Percentiles rank a stretch among this genome's conserved stretches.
phyloP scores from a whole-genome alignment of 2,329 filamentous ascomycete species.

The Paecilomyces formosus region DNA sequence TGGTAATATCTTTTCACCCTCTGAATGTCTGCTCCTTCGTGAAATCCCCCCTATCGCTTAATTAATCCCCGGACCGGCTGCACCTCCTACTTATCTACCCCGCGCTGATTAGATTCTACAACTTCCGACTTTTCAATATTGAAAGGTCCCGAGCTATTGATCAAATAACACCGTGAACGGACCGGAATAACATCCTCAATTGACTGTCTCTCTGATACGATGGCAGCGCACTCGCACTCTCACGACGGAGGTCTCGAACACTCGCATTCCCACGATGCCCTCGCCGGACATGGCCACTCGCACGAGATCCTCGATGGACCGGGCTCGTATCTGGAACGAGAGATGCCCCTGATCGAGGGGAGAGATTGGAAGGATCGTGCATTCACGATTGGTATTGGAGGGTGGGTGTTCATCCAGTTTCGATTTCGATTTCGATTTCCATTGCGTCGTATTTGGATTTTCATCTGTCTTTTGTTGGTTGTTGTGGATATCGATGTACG shows the following conservation, averaged over 20 bases:
- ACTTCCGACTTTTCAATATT: not conserved
- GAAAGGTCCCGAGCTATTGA: not conserved
- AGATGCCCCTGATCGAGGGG: constrained; percentile 89
- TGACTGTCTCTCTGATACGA: not conserved
- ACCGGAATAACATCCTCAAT: not conserved
- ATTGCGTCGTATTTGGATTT: too few relatives aligned
- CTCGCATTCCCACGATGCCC: constrained; percentile 53
- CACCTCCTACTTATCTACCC: not conserved
- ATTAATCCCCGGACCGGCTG: not conserved
- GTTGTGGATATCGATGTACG: not conserved
- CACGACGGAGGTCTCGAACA: constrained; percentile 31
- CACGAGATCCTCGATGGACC: constrained; percentile 94
- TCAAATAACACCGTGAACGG: not conserved
- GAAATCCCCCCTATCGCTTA: not conserved
- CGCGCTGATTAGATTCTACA: not conserved
- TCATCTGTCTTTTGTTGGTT: not conserved
- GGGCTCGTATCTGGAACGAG: constrained; percentile 78
- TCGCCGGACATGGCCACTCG: constrained; percentile 73
- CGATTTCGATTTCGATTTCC: too few relatives aligned
- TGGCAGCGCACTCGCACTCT: constrained; percentile 29
- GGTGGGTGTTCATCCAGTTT: constrained; percentile 48
- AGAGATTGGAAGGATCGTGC: constrained; percentile 81
- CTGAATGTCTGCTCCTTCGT: too few relatives aligned
- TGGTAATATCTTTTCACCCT: too few relatives aligned
- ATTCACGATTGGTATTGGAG: constrained; percentile 96